A percentile compares a stretch with the other conserved stretches of the same genome.
Evolutionary conservation across 106 monocot genomes (phyloP).

Genomic region (Platanthera zijinensis): DNA sequence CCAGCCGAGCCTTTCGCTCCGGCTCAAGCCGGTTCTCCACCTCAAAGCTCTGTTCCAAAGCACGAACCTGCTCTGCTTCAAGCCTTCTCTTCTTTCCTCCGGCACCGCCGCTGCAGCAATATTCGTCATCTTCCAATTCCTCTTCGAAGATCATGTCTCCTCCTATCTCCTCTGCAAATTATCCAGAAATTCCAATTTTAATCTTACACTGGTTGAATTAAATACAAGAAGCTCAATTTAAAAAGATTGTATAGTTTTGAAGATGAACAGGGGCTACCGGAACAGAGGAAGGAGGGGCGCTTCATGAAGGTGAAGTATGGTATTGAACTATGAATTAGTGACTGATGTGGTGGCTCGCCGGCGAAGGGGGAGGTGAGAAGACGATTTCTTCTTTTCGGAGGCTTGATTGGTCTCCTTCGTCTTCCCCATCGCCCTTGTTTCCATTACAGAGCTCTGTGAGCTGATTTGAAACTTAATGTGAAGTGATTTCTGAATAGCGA

Average conservation of each 20-base stretch:
- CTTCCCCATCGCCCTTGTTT: background rate
- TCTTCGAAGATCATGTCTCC: constrained; percentile 21
- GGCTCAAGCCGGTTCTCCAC: constrained; percentile 79
- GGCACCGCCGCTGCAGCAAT: constrained; percentile 8
- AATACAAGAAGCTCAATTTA: background rate
- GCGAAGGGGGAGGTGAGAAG: background rate
- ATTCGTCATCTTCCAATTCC: constrained; percentile 16
- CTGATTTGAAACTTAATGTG: background rate
- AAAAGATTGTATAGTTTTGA: background rate
- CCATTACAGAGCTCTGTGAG: background rate
- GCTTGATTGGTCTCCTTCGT: background rate
- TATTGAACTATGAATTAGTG: background rate
- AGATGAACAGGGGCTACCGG: background rate
- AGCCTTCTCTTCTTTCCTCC: constrained; percentile 73
- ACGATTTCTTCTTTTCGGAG: background rate
- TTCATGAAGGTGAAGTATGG: constrained; percentile 24
- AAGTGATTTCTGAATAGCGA: background rate
- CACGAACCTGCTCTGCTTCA: constrained; percentile 52
- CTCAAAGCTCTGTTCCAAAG: constrained; percentile 77
- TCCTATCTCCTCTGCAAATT: background rate
- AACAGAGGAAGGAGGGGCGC: constrained; percentile 19
- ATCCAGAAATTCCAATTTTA: background rate
- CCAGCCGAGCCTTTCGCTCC: constrained; percentile 62
- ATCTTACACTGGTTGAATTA: background rate
- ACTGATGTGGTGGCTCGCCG: background rate